Conservation (phyloP, 768 basidiomycete genomes). For the Russula brevipes region DNA sequence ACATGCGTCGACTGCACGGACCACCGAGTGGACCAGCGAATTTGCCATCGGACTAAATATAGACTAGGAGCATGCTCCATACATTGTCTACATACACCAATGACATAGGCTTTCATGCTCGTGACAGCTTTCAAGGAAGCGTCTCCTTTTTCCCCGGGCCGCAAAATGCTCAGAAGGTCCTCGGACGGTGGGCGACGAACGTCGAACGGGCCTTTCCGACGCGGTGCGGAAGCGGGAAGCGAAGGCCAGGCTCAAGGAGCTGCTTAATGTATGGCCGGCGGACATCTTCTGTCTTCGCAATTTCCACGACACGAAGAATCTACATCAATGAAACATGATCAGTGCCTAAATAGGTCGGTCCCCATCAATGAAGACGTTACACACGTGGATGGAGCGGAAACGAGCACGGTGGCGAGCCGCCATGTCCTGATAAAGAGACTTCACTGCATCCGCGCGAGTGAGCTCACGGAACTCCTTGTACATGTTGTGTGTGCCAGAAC, state of each 20-base stretch:
- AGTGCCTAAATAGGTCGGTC: neutral
- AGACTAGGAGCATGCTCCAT: neutral
- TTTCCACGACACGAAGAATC: conserved; percentile 97
- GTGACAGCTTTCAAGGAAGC: neutral
- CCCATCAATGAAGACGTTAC: conserved; percentile 29
- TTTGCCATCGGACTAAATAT: neutral
- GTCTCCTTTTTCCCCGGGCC: conserved; percentile 1
- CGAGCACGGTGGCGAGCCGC: conserved; percentile 98
- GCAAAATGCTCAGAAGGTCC: conserved; percentile 51
- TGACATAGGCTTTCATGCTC: neutral
- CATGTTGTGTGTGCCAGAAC: conserved; percentile 99
- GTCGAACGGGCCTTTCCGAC: conserved; percentile 72
- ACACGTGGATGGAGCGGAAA: conserved; percentile 95
- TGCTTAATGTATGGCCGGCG: conserved; percentile 99
- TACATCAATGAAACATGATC: conserved; percentile 32
- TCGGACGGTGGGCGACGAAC: conserved; percentile 73
- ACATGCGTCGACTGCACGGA: neutral
- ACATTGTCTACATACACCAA: conserved; percentile 1
- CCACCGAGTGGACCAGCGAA: neutral
- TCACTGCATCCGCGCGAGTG: conserved; percentile 89
- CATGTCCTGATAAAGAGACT: conserved; percentile 98
- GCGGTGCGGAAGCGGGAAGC: conserved; percentile 96
- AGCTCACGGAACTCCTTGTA: conserved; percentile 99
- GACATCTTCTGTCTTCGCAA: conserved; percentile 85
- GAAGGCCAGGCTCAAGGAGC: conserved; percentile 82